These are phyloP conservation scores for Alloteropsis angusta DNA, from an alignment of 202 grass and related monocot genomes.

Conservation along the genomic window DNA sequence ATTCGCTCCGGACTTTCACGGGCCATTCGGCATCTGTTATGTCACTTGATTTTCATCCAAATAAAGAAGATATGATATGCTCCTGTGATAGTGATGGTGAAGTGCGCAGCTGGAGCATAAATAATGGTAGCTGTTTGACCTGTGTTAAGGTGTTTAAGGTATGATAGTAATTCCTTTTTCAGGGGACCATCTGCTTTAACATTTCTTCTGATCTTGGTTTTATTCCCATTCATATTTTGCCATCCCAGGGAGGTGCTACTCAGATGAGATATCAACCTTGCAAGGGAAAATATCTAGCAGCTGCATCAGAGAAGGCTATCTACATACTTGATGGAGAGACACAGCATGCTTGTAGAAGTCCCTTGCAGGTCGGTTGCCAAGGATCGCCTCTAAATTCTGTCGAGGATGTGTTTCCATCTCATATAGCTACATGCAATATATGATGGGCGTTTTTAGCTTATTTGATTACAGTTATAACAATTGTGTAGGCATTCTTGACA, in stretches of 20 bases:
- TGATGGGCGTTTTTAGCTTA: background rate
- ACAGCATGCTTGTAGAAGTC: constrained; percentile 49
- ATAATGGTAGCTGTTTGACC: constrained; percentile 80
- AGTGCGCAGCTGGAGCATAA: constrained; percentile 98
- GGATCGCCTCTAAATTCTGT: background rate
- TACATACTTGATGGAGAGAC: constrained; percentile 86
- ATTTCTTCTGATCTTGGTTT: constrained; percentile 18
- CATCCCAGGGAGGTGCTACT: constrained; percentile 63
- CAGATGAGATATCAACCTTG: constrained; percentile 98
- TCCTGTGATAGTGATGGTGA: constrained; percentile 89
- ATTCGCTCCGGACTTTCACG: constrained; percentile 95
- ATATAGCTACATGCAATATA: constrained; percentile 5
- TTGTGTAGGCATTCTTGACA: background rate
- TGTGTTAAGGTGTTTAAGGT: constrained; percentile 74
- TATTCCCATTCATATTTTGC: constrained; percentile 3
- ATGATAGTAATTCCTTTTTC: background rate
- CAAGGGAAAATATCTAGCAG: constrained; percentile 91
- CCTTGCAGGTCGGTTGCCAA: constrained; percentile 58
- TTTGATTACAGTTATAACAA: background rate
- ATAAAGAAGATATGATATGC: constrained; percentile 97
- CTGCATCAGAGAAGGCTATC: constrained; percentile 67
- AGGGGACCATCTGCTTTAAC: background rate
- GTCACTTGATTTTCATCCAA: constrained; percentile 97
- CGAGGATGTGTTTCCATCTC: background rate
- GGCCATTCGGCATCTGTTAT: constrained; percentile 88